A percentile compares a stretch with the other conserved stretches of the same genome.
Conservation (phyloP, 306 rosid species). For the Gastrolobium bilobum region DNA sequence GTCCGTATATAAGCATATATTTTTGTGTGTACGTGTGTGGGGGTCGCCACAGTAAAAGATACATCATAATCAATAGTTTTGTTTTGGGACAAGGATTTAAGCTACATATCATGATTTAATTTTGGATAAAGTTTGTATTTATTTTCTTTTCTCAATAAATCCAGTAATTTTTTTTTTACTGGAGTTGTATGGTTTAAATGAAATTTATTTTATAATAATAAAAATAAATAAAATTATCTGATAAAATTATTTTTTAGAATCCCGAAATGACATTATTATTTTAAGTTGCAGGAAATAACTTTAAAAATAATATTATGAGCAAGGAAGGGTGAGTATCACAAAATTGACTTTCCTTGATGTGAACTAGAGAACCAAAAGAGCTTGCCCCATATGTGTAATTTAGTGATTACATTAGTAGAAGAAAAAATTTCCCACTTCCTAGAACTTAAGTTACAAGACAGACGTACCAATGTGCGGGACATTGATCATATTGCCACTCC, state of each 20-base stretch:
- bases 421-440: conserved; percentile 26
- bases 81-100: too few relatives aligned
- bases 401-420: conserved; percentile 44
- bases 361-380: conserved; percentile 40
- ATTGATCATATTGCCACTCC: too few relatives aligned
- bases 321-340: not conserved
- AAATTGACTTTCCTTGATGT: conserved; percentile 24
- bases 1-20: too few relatives aligned
- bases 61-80: not conserved
- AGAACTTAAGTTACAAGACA: conserved; percentile 46
- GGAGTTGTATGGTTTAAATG: not conserved
- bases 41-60: conserved; percentile 11
- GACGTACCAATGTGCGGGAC: conserved; percentile 39
- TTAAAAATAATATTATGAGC: not conserved
- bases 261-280: too few relatives aligned
- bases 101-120: not conserved
- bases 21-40: too few relatives aligned
- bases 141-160: not conserved
- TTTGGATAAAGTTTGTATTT: not conserved
- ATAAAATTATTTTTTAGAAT: too few relatives aligned
- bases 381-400: conserved; percentile 33
- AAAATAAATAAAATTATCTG: not conserved
- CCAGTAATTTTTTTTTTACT: not conserved
- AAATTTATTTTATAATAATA: not conserved
- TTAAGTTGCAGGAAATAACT: too few relatives aligned